Evolutionary conservation across 2,329 filamentous ascomycete species (phyloP).

Genomic region (Fusarium buxicola): DNA sequence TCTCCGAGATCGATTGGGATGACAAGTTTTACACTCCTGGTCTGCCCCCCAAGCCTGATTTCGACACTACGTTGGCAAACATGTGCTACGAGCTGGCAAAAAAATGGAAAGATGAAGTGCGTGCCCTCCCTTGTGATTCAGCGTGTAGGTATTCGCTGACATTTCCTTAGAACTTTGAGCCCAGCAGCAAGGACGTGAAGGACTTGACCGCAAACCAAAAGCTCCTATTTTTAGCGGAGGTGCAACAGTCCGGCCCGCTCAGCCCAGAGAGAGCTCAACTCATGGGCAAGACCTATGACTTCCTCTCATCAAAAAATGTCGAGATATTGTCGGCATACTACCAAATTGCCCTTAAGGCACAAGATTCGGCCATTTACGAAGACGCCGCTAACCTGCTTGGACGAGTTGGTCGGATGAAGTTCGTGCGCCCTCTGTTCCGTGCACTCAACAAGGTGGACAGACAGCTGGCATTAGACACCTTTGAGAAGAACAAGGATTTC

Average conservation of each 20-base stretch:
- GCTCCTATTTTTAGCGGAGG: constrained; percentile 86
- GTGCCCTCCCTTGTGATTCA: constrained; percentile 43
- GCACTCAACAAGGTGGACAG: constrained; percentile 80
- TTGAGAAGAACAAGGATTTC: constrained; percentile 88
- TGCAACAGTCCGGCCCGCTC: constrained; percentile 75
- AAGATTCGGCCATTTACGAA: constrained; percentile 75
- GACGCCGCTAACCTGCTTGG: constrained; percentile 81
- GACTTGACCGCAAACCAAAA: constrained; percentile 87
- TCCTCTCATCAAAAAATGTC: constrained; percentile 81
- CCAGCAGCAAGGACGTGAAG: constrained; percentile 74
- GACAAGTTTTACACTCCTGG: constrained; percentile 89
- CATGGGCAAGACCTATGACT: constrained; percentile 81
- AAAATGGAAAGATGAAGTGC: constrained; percentile 77
- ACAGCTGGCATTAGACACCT: constrained; percentile 81
- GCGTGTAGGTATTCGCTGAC: constrained; percentile 33
- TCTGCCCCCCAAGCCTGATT: constrained; percentile 88
- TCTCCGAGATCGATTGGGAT: constrained; percentile 87
- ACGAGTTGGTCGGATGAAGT: constrained; percentile 94
- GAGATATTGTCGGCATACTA: constrained; percentile 88
- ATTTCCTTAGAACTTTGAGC: constrained; percentile 67
- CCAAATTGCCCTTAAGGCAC: constrained; percentile 79
- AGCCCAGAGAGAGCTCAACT: constrained; percentile 72
- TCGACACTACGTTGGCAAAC: constrained; percentile 89
- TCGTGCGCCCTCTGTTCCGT: constrained; percentile 86
- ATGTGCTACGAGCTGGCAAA: constrained; percentile 84